Conservation (phyloP, 2,329 filamentous ascomycete species). For the Calonectria leucothoes region DNA sequence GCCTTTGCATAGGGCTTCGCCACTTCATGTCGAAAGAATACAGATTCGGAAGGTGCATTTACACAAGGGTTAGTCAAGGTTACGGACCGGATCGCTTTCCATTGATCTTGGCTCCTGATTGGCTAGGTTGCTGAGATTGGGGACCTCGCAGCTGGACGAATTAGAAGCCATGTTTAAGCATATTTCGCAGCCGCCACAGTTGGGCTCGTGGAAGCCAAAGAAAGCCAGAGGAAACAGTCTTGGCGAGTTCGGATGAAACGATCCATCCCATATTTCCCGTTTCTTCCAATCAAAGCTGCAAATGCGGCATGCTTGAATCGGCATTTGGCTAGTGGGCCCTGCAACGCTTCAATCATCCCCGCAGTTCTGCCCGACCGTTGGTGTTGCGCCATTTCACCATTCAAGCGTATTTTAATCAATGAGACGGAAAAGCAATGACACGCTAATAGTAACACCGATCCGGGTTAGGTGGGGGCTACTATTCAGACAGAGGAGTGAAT, state of each 20-base stretch:
- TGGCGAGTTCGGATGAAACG: background rate
- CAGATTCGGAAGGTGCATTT: background rate
- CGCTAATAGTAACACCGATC: background rate
- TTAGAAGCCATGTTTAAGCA: background rate
- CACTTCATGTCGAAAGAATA: background rate
- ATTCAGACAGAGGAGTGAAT: background rate
- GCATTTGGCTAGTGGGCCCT: background rate
- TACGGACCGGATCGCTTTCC: background rate
- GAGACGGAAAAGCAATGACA: background rate
- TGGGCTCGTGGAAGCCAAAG: background rate
- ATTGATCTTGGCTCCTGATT: background rate
- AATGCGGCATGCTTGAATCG: background rate
- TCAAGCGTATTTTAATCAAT: background rate
- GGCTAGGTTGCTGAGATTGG: background rate
- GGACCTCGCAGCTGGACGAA: background rate
- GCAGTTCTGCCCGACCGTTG: background rate
- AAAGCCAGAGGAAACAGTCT: background rate
- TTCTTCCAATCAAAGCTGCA: background rate
- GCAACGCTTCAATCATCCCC: background rate
- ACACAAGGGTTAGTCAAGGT: background rate
- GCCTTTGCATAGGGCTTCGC: background rate
- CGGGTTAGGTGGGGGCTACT: background rate
- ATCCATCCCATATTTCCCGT: no score
- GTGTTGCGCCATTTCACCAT: background rate
- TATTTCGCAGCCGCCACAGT: background rate